Evolutionary conservation across 2,329 filamentous ascomycete genomes (phyloP), one percentile per base, ranked within the genome.

Genomic region (Scedosporium minutisporum): DNA sequence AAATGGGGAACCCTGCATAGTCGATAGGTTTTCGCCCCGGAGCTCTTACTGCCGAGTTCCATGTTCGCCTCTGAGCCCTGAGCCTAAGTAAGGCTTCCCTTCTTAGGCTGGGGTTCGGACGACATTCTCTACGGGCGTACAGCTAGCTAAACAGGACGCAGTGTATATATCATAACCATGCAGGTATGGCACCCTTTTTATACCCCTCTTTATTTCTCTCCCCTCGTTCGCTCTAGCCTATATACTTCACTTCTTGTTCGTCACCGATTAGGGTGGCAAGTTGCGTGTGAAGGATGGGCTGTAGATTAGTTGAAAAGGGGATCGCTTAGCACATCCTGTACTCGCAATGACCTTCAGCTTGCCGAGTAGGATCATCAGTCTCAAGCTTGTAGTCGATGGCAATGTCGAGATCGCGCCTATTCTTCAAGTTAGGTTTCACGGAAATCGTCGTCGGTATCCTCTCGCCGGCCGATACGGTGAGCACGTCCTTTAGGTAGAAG

Each of bases 321-420:
- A 14, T 2, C 1, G 55, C 55, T 71, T 81, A 88, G 77, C 85
- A 87, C 85, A 88, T 88, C 77, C 88, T 93, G 82, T 97, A 99
- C 68, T 86, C 81, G 75, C 88, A 90, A 65, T 78, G 74, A 63
- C 92, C 93, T 71, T 86, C 76, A 4, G 86, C 85, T 64, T 80
- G 77, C 68, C 95, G 85, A 66, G 82, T 88, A 38, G 78, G 75
- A 72, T 97, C 93, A 27, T 86, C 77, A 3, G 92, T 90, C 70
- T 91, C 83, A 61, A 97, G 84, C 71, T 86, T 82, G 79, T 97
- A 97, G 57, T 86, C 81, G 71, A 99, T 85, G 71, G 84, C 86
- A 73, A 99, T 96, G 76, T 99, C 95, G 62, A 99, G 82, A 74
- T 99, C 95, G 67, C 95, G 88, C 75, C 89, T 87, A 82, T 99